Base-by-base conservation (phyloP, 2,329 filamentous ascomycete genomes). In the Cladobotryum protrusum region DNA sequence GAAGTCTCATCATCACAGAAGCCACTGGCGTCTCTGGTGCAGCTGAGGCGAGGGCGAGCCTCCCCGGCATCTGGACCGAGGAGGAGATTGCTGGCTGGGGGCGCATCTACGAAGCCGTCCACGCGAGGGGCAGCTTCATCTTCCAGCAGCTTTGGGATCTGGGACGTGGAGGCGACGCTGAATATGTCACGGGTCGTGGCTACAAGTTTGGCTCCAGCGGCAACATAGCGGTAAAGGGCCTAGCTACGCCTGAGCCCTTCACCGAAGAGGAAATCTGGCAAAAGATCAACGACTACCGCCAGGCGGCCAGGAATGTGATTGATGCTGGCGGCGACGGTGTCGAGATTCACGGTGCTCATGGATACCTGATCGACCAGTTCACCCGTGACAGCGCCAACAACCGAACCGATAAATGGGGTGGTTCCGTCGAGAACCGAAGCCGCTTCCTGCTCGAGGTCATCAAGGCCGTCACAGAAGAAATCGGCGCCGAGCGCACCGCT, bases 311-410 rank as follows among this genome's bases (percentile, higher is more conserved):
- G 52, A 73, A 79, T 24, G 77, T 86, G 0, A 62, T 88, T 3
- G 64, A 80, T 13, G 74, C 76, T 15, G 87, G 87, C 0, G 84
- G 85, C 40, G 87, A 92, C 60, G 83, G 81, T 8, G 81, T 89
- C 49, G 86, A 89, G 59, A 65, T 74, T 2, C 72, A 77, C 15
- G 73, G 64, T 3, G 77, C 78, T 3, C 80, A 83, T 54, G 79
- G 81, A 1, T 86, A 85, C 55, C 68, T 87, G 1, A 66, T 82
- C n/a, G 81, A 83, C 48, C 80, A 84, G 50, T 87, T 86, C 64
- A 71, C 79, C 0, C 77, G 72, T 17, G 68, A 73, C 12, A 70
- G 70, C 2, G 68, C 70, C 48, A 82, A 82, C 56, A 65, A 68
- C 41, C 67, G 78, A 19, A 78, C 72, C 1, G 79, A 82, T 58